A percentile compares a stretch with the other conserved stretches of the same genome.
These are phyloP conservation scores for Pontederia paniculata DNA, from an alignment of 176 grass and related monocot species.

Conservation along the genomic window DNA sequence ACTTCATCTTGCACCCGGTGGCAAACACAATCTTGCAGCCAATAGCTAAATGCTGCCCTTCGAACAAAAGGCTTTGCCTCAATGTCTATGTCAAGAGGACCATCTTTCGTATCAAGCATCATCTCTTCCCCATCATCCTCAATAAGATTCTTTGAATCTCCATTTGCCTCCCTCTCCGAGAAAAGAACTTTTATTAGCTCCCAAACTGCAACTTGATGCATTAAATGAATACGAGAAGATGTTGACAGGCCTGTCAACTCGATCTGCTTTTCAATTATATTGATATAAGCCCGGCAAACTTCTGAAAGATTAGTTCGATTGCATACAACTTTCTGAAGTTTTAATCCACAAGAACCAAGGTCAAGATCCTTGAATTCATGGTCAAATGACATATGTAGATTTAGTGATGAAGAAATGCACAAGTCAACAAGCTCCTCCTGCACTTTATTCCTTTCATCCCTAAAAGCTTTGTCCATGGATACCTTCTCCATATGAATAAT, in stretches of 20 bases:
- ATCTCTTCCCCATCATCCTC: constrained; percentile 62
- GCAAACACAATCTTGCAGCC: constrained; percentile 77
- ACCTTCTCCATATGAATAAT: constrained; percentile 74
- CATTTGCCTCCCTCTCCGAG: constrained; percentile 40
- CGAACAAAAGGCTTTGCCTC: constrained; percentile 61
- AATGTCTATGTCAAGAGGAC: constrained; percentile 46
- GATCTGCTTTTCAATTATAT: constrained; percentile 70
- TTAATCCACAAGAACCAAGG: constrained; percentile 42
- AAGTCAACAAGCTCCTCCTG: constrained; percentile 57
- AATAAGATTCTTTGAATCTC: constrained; percentile 22
- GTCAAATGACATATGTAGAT: constrained; percentile 57
- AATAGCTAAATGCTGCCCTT: constrained; percentile 84
- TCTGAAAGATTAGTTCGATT: constrained; percentile 51
- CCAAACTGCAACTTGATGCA: constrained; percentile 83
- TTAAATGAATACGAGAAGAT: constrained; percentile 50
- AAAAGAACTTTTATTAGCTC: constrained; percentile 62
- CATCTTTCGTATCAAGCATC: constrained; percentile 74
- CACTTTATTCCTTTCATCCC: constrained; percentile 51
- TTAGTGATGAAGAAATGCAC: constrained; percentile 51
- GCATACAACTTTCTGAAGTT: constrained; percentile 64
- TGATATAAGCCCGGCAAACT: constrained; percentile 73
- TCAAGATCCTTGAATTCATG: constrained; percentile 37
- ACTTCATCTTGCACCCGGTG: constrained; percentile 76
- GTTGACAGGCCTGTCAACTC: constrained; percentile 48
- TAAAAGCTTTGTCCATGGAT: constrained; percentile 41